Base-by-base conservation (phyloP, 176 grass and related monocot genomes). In the Coix lacrymajobi region DNA sequence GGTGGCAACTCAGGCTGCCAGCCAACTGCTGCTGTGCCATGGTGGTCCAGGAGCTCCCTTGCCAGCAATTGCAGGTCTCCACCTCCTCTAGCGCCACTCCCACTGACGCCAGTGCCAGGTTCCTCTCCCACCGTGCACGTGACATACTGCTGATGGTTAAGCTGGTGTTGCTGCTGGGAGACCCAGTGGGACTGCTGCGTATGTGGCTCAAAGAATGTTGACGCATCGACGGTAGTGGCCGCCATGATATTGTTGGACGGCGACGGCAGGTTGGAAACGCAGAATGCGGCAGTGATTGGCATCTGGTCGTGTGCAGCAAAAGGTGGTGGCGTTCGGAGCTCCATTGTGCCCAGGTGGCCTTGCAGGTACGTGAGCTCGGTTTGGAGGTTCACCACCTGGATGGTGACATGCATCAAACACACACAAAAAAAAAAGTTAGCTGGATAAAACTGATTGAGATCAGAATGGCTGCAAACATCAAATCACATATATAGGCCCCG, bases 281-380 rank as follows among this genome's bases (percentile, higher is more conserved):
- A 92, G 85, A 98, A 92, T 8, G 81, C 83, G 17, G 71, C 52
- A 32, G 86, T 52, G 5, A 52, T 76, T 73, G 82, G 83, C 81
- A 90, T 81, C 48, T 82, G 90, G 31, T 86, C 79, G 13, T 87
- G 89, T 5, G 83, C 63, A 0, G 90, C 92, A 5, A 83, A 78
- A 13, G 87, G 87, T 32, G 88, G 88, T 45, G 92, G 96, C 1
- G 92, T 86, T 4, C 90, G 92, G 69, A 92, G 85, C 89, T 98
- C 96, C 25, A 98, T 82, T 15, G 96, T 93, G 17, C 91, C 85
- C 26, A 95, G 89, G 80, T 95, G 93, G 15, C 89, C 85, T 73
- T 98, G 96, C 71, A 98, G 80, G 85, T 96, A 98, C 73, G 93
- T 91, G 68, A 98, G 87, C 72, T 98, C 96, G 45, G 93, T 87